Evolutionary conservation across 176 grass and related monocot species (phyloP).

Genomic region (Paspalum notatum): DNA sequence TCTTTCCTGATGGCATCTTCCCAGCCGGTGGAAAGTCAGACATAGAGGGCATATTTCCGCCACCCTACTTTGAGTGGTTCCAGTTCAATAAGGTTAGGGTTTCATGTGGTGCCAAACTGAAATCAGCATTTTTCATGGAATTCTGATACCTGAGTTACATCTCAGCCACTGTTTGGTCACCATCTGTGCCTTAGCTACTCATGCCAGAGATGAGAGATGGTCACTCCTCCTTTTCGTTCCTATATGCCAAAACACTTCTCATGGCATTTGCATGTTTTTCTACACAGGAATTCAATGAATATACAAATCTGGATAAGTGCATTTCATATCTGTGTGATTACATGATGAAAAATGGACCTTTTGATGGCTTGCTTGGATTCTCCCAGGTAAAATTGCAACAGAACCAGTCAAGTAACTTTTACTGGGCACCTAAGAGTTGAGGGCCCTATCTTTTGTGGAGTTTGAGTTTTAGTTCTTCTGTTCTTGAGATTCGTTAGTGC

Average conservation of each 20-base stretch:
- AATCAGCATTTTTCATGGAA: not conserved
- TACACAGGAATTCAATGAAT: constrained; percentile 78
- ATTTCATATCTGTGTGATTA: constrained; percentile 70
- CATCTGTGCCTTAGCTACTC: not conserved
- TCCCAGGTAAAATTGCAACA: constrained; percentile 62
- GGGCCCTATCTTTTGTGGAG: not conserved
- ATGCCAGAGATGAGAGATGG: not conserved
- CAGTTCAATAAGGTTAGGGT: constrained; percentile 75
- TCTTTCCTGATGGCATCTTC: constrained; percentile 72
- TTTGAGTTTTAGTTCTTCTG: not conserved
- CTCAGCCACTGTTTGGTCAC: constrained; percentile 3
- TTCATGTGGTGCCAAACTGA: not conserved
- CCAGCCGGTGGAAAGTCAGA: constrained; percentile 75
- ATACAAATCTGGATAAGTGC: constrained; percentile 83
- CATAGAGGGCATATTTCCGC: constrained; percentile 76
- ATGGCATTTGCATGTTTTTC: not conserved
- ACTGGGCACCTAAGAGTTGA: not conserved
- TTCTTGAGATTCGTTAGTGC: not conserved
- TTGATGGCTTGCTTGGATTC: constrained; percentile 86
- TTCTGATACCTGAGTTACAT: not conserved
- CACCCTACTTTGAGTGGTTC: constrained; percentile 91
- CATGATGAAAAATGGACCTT: constrained; percentile 83
- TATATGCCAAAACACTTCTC: not conserved
- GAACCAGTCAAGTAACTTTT: not conserved
- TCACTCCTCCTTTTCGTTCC: not conserved